Base-by-base conservation (phyloP, 371 early-diverging fungal genomes). In the Dichotomocladium elegans region DNA sequence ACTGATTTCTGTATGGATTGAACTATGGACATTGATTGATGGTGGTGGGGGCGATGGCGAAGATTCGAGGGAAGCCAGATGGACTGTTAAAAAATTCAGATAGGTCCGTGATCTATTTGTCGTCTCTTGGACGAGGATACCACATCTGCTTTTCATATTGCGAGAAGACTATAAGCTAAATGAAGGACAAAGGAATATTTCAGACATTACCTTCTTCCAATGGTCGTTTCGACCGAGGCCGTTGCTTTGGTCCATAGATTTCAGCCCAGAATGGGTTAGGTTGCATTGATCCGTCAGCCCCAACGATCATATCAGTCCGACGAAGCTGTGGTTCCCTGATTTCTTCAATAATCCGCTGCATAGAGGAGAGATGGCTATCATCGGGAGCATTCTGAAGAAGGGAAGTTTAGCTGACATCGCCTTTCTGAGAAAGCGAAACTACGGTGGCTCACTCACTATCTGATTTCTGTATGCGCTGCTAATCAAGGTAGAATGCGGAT, bases 241-340 rank as follows among this genome's bases (percentile, higher is more conserved):
- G 44, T 25, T 37, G 54, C 44, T 34, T 53, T 22, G 46, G 45
- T 40, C 47, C 41, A 27, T 57, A 57, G 15, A 57, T 57, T 29
- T 57, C 58, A 22, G 28, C 25, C 58, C 58, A 57, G 19, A 57
- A 34, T 21, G 51, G 51, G 12, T 57, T 57, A 26, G 51, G 58
- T 46, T 57, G 43, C 33, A 45, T 27, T 3, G 51, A 33, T 25
- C 58, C 58, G 34, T 57, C 58, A 37, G 58, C 31, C 14, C 35
- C 51, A 48, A n/a, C 28, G 8, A 57, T 35, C 35, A 57, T 46
- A 37, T 57, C 58, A 5, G 51, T 51, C 10, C 51, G 51, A 19
- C 58, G 49, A 14, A 57, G 27, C 19, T 51, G 33, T 14, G 46
- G 46, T 8, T 51, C 45, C 6, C 51, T 51, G 14, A 57, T 57